A percentile compares a stretch with the other conserved stretches of the same genome.
Evolutionary conservation across 2,329 filamentous ascomycete genomes (phyloP).

Genomic region (Paraphaeosphaeria sporulosa): DNA sequence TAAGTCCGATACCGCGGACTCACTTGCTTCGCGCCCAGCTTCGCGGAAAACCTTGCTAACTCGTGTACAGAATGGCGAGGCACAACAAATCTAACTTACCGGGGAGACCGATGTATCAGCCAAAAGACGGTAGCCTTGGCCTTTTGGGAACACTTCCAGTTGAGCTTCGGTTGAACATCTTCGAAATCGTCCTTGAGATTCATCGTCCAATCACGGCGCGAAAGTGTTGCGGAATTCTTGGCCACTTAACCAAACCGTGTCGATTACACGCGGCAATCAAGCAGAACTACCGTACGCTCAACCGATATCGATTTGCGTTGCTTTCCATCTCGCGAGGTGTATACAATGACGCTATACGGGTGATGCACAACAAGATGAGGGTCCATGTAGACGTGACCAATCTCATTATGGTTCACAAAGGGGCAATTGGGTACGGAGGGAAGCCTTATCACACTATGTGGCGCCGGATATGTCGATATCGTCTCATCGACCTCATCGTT

Average conservation of each 20-base stretch:
- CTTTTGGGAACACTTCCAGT: not conserved
- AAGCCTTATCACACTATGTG: not conserved
- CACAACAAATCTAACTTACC: too few relatives aligned
- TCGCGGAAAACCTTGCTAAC: too few relatives aligned
- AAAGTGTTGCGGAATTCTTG: not conserved
- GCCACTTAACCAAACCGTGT: not conserved
- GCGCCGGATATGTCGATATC: not conserved
- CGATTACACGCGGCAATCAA: not conserved
- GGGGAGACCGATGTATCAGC: too few relatives aligned
- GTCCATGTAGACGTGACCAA: not conserved
- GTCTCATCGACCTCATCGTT: not conserved
- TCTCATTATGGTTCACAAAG: not conserved
- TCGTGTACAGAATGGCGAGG: too few relatives aligned
- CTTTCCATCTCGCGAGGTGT: not conserved
- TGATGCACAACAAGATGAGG: not conserved
- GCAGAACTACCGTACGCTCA: too few relatives aligned
- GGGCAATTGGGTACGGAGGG: too few relatives aligned
- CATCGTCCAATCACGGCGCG: not conserved
- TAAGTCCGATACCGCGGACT: too few relatives aligned
- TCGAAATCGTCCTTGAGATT: not conserved
- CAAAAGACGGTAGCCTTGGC: not conserved
- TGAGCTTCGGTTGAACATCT: not conserved
- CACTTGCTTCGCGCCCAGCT: too few relatives aligned
- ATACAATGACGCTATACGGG: not conserved
- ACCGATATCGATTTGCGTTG: not conserved